A percentile compares a stretch with the other conserved stretches of the same genome.
Evolutionary conservation across 768 basidiomycete genomes (phyloP).

Genomic region (Podaxis mareebaensis): DNA sequence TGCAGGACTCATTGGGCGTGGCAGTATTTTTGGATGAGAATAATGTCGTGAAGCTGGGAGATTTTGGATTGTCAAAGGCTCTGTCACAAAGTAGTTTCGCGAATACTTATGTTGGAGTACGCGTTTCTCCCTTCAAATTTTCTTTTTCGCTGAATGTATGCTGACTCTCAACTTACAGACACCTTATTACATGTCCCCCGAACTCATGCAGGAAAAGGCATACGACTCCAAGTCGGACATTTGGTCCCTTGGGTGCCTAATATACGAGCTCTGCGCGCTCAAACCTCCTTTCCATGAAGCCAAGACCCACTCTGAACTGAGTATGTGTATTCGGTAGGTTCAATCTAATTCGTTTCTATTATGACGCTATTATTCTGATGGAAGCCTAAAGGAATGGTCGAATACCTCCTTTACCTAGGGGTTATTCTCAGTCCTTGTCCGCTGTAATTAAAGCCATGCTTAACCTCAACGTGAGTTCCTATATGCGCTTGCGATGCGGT

Average conservation of each 20-base stretch:
- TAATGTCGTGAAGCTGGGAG: constrained; percentile 91
- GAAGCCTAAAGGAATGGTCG: constrained; percentile 63
- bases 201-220: constrained; percentile 94
- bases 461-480: constrained; percentile 66
- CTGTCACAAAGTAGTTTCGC: constrained; percentile 87
- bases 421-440: constrained; percentile 73
- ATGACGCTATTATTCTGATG: background rate
- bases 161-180: constrained; percentile 54
- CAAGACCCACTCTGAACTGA: constrained; percentile 84
- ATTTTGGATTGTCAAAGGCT: constrained; percentile 95
- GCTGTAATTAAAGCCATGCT: constrained; percentile 87
- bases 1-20: background rate
- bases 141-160: background rate
- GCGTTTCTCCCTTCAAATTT: constrained; percentile 27
- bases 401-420: constrained; percentile 86
- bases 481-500: background rate
- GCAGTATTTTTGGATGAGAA: constrained; percentile 87
- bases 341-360: background rate
- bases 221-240: constrained; percentile 99
- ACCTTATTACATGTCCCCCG: constrained; percentile 99
- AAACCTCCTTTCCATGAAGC: constrained; percentile 94
- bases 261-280: constrained; percentile 93
- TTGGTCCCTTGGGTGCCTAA: constrained; percentile 96
- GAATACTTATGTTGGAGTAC: constrained; percentile 94
- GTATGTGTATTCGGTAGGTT: constrained; percentile 72